phyloP scores from a whole-genome alignment of 116 monocot species.

The Zostera marina region DNA sequence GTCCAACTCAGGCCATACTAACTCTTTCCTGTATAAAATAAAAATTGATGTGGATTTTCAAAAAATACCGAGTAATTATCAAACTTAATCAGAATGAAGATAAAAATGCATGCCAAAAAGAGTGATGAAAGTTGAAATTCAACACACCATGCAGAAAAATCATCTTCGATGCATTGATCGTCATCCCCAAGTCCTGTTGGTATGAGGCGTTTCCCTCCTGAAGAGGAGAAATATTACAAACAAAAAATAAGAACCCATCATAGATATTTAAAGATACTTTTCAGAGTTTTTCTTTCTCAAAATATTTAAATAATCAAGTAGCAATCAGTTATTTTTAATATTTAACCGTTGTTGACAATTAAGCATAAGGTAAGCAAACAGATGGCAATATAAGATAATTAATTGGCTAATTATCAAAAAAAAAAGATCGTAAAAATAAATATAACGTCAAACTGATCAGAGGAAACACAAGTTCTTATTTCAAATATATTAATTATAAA shows the following conservation, averaged over 20 bases:
- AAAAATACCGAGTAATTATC: background rate
- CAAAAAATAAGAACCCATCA: background rate
- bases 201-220: constrained; percentile 67
- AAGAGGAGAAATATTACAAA: background rate
- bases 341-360: too few relatives aligned
- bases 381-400: too few relatives aligned
- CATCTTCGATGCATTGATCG: constrained; percentile 98
- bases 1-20: constrained; percentile 84
- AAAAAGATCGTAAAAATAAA: too few relatives aligned
- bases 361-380: too few relatives aligned
- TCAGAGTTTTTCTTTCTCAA: too few relatives aligned
- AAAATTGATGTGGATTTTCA: background rate
- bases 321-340: too few relatives aligned
- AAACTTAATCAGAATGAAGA: background rate
- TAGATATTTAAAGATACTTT: background rate
- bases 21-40: constrained; percentile 52
- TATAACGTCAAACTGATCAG: too few relatives aligned
- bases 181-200: constrained; percentile 87
- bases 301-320: too few relatives aligned
- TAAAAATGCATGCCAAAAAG: background rate
- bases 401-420: too few relatives aligned
- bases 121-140: background rate
- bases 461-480: too few relatives aligned
- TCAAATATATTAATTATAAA: too few relatives aligned
- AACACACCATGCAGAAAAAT: constrained; percentile 74